Conservation (phyloP, 345 rosid species). For the Boechera divaricarpa region DNA sequence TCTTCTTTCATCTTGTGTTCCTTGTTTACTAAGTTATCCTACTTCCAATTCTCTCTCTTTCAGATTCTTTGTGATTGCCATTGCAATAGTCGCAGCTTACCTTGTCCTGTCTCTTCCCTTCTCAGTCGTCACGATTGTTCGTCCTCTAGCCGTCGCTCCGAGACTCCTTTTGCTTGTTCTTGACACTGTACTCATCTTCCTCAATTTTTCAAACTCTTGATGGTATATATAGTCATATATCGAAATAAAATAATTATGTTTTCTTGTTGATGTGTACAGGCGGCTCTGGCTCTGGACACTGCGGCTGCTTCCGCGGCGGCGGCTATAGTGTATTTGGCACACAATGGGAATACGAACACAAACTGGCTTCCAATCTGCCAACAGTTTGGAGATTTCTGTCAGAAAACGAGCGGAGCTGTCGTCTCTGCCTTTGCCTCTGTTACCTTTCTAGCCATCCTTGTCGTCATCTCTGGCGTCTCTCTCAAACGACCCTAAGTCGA, state of each 20-base stretch:
- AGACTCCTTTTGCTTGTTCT: slow-evolving; percentile 65
- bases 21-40: slow-evolving; percentile 1
- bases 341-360: slow-evolving; percentile 69
- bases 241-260: not conserved
- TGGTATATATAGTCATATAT: not conserved
- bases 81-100: slow-evolving; percentile 71
- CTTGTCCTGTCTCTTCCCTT: slow-evolving; percentile 83
- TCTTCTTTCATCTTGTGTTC: slow-evolving; percentile 7
- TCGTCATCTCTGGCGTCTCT: slow-evolving; percentile 61
- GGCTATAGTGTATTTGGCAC: slow-evolving; percentile 72
- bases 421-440: slow-evolving; percentile 64
- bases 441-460: slow-evolving; percentile 49
- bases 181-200: slow-evolving; percentile 61
- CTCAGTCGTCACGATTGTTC: slow-evolving; percentile 71
- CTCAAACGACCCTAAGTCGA: slow-evolving; percentile 42
- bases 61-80: slow-evolving; percentile 83
- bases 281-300: slow-evolving; percentile 55
- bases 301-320: slow-evolving; percentile 60
- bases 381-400: slow-evolving; percentile 80
- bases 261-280: slow-evolving; percentile 45
- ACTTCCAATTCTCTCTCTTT: slow-evolving; percentile 2
- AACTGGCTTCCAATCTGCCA: slow-evolving; percentile 76
- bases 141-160: slow-evolving; percentile 69
- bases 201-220: slow-evolving; percentile 2
- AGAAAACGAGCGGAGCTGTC: slow-evolving; percentile 68